Conservation (phyloP, 257 asterid genomes). For the Coffea canephora region DNA sequence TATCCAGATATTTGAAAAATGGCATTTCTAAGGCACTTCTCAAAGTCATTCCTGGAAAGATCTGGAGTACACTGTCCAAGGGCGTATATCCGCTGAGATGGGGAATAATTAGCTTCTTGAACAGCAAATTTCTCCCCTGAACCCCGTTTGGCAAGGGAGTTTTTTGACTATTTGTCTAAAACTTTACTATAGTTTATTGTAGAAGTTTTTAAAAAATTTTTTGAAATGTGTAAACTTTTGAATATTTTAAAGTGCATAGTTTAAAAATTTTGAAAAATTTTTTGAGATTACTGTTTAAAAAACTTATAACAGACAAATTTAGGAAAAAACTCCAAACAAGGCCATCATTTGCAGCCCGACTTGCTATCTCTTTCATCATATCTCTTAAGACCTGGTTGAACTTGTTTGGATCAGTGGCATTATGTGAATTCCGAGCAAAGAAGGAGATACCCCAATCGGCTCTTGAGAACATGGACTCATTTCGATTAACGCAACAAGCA, state of each 20-base stretch:
- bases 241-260: too few species aligned
- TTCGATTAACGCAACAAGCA: not conserved
- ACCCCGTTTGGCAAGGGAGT: too few species aligned
- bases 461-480: not conserved
- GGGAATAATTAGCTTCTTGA: not conserved
- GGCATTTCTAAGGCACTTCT: slow-evolving; percentile 1
- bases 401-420: not conserved
- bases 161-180: too few species aligned
- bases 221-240: too few species aligned
- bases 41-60: slow-evolving; percentile 8
- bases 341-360: not conserved
- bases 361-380: not conserved
- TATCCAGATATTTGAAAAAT: not conserved
- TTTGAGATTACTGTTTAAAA: too few species aligned
- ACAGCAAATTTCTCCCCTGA: slow-evolving; percentile 10
- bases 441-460: not conserved
- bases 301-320: too few species aligned
- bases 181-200: too few species aligned
- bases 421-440: not conserved
- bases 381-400: not conserved
- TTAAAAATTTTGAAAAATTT: too few species aligned
- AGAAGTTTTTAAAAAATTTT: too few species aligned
- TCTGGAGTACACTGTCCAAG: slow-evolving; percentile 32
- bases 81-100: slow-evolving; percentile 1
- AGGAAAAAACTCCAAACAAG: too few species aligned